Percentiles rank a stretch among this genome's conserved stretches.
phyloP scores from a whole-genome alignment of 1,139 yeast genomes.

The Torulaspora pretoriensis region DNA sequence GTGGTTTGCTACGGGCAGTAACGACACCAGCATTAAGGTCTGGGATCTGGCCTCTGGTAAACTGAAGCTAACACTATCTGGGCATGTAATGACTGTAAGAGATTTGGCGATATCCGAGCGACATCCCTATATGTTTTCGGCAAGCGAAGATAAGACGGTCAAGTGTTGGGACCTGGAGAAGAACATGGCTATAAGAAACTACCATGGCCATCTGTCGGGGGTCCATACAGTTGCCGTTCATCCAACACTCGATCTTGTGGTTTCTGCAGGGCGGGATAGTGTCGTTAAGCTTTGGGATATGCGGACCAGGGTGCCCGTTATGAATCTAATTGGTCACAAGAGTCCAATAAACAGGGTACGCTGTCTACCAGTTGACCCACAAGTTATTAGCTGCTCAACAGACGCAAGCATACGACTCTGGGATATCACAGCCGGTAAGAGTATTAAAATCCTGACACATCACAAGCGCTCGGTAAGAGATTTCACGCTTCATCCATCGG shows the following conservation, averaged over 20 bases:
- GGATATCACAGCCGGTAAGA: slow-evolving; percentile 71
- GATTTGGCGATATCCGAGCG: slow-evolving; percentile 67
- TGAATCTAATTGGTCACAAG: slow-evolving; percentile 78
- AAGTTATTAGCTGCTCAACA: slow-evolving; percentile 74
- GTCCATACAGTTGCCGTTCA: slow-evolving; percentile 79
- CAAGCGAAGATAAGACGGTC: slow-evolving; percentile 92
- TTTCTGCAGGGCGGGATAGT: slow-evolving; percentile 87
- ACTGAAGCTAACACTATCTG: slow-evolving; percentile 72
- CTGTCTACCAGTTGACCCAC: slow-evolving; percentile 75
- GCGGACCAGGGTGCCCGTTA: slow-evolving; percentile 68
- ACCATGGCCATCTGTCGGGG: slow-evolving; percentile 92
- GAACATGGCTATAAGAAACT: slow-evolving; percentile 76
- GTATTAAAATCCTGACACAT: slow-evolving; percentile 64
- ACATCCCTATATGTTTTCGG: slow-evolving; percentile 85
- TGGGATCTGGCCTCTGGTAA: slow-evolving; percentile 83
- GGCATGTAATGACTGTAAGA: slow-evolving; percentile 87
- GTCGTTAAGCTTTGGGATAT: slow-evolving; percentile 93
- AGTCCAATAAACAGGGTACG: slow-evolving; percentile 67
- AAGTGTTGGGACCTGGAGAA: slow-evolving; percentile 95
- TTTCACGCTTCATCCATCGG: slow-evolving; percentile 63
- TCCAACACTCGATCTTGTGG: slow-evolving; percentile 81
- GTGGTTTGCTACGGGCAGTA: slow-evolving; percentile 90
- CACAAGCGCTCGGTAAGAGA: slow-evolving; percentile 81
- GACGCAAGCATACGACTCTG: slow-evolving; percentile 83
- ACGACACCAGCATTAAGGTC: slow-evolving; percentile 81